Percentiles rank a stretch among this genome's conserved stretches.
Evolutionary conservation across 768 basidiomycete species (phyloP).

Genomic region (Hydnomerulius pinastri): DNA sequence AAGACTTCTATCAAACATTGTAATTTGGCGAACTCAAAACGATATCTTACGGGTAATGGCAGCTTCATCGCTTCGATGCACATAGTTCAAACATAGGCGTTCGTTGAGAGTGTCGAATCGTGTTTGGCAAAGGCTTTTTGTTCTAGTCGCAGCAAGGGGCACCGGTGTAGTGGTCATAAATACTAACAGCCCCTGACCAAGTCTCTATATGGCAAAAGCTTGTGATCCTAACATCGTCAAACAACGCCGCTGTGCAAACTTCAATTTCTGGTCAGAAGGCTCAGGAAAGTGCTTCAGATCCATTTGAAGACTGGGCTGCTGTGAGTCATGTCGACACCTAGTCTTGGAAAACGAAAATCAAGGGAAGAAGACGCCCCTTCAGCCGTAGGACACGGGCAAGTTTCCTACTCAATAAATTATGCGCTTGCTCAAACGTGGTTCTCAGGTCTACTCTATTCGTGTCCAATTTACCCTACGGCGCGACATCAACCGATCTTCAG

Average conservation of each 20-base stretch:
- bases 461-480: constrained; percentile 88
- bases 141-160: no score
- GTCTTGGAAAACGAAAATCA: constrained; percentile 31
- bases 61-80: no score
- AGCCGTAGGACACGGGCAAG: constrained; percentile 24
- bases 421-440: not conserved
- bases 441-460: constrained; percentile 86
- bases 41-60: no score
- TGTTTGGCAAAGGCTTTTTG: no score
- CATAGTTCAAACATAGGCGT: no score
- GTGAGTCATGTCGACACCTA: constrained; percentile 7
- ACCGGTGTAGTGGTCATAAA: no score
- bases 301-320: not conserved
- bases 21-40: no score
- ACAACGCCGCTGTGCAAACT: constrained; percentile 2
- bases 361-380: constrained; percentile 16
- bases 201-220: not conserved
- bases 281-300: not conserved
- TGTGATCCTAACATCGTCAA: constrained; percentile 7
- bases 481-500: constrained; percentile 87
- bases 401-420: not conserved
- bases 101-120: no score
- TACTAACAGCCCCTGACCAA: no score
- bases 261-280: no score
- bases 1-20: no score